Base-by-base conservation (phyloP, 164 flowering plant species). In the Dillenia suffruticosa region DNA sequence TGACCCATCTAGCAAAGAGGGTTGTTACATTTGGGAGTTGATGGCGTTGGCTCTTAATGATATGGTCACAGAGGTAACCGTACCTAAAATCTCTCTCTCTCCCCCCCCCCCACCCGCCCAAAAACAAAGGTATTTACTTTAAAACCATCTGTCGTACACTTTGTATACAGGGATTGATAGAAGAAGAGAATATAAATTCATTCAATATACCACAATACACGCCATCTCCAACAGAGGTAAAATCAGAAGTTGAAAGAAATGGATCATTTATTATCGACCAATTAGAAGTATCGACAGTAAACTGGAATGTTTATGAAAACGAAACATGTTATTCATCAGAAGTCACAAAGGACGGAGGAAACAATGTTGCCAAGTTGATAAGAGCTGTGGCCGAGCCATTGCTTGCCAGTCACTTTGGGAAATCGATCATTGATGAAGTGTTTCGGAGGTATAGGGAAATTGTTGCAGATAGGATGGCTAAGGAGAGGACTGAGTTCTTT, bases 11-110 rank as follows among this genome's bases (percentile, higher is more conserved):
- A 62, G 64, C 63, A 64, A 67, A 55, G 74, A 70, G 3, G 49
- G 78, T 14, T 74, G 73, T 51, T 70, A 61, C 59, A 62, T 64
- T 32, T 72, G 74, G 76, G 76, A 77, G 56, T 67, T 80, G 13
- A 10, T 77, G 40, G 74, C 78, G 0, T 8, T n/a, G 16, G 72
- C 71, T 12, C 76, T 80, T 16, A 62, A 56, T 26, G 70, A 72
- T 8, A 67, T 81, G 81, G 77, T 71, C 40, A n/a, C 11, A 6
- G 71, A 77, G 76, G 79, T 76, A 54, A 14, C 15, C 15, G 1
- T 50, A 10, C 17, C 22, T 19, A 19, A 19, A 19, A 1, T 19
- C 22, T 19, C 22, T 19, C 22, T 19, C 22, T 19, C 22, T 19
- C 22, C 1, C 22, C 22, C 22, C 22, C 22, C 22, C 22, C 22